Evolutionary conservation across 257 asterid genomes (phyloP).

Genomic region (Penstemon eatonii): DNA sequence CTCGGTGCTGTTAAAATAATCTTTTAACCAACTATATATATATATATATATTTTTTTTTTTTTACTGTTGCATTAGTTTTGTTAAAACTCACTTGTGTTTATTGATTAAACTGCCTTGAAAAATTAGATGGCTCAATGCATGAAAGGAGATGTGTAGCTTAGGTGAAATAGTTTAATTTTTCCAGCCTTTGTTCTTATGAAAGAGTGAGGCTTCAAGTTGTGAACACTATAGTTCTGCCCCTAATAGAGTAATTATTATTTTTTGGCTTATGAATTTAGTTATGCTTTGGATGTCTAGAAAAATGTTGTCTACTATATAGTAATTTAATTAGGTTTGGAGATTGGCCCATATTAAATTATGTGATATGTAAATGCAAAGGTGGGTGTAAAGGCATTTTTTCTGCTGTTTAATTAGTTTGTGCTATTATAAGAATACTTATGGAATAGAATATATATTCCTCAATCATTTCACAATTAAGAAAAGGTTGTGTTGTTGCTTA

Average conservation of each 20-base stretch:
- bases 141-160: conserved; percentile 6
- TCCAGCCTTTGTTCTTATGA: not conserved
- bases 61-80: conserved; percentile 6
- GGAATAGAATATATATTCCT: not conserved
- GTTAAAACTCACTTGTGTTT: not conserved
- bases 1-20: conserved; percentile 34
- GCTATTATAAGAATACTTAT: too few relatives aligned
- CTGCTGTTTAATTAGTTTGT: too few relatives aligned
- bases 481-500: too few relatives aligned
- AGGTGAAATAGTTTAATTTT: not conserved
- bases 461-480: not conserved
- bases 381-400: not conserved
- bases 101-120: not conserved
- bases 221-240: not conserved
- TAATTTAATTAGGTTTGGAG: too few relatives aligned
- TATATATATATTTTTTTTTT: too few relatives aligned
- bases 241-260: not conserved
- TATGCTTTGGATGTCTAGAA: not conserved
- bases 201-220: conserved; percentile 1
- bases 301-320: not conserved
- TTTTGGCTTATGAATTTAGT: not conserved
- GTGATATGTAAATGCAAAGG: not conserved
- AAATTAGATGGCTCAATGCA: conserved; percentile 8
- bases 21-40: not conserved
- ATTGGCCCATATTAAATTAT: not conserved